phyloP scores from a whole-genome alignment of 352 stramenopile species.

The Pythium phragmiticola region DNA sequence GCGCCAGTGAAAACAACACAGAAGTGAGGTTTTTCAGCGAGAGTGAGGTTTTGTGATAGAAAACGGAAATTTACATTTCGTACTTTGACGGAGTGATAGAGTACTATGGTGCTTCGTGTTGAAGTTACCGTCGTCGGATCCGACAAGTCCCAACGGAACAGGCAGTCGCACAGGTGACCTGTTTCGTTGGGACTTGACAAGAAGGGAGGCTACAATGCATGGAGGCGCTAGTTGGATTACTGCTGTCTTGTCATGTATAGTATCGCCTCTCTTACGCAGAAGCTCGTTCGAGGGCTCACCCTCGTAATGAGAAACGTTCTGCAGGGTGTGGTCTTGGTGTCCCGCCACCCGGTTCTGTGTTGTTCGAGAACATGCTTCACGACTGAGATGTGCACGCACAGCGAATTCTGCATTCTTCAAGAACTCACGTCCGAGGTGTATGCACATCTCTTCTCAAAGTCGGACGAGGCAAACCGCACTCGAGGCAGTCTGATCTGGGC shows the following conservation, averaged over 20 bases:
- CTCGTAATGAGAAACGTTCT: no score
- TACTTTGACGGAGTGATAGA: neutral
- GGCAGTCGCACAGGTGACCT: no score
- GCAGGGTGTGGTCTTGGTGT: no score
- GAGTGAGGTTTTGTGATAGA: conserved; percentile 9
- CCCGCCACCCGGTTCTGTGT: neutral
- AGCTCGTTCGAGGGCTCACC: no score
- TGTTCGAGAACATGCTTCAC: conserved; percentile 4
- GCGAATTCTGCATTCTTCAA: neutral
- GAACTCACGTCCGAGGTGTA: neutral
- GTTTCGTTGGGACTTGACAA: no score
- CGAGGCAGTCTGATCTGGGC: conserved; percentile 1
- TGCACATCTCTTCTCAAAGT: neutral
- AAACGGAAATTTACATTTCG: conserved; percentile 1
- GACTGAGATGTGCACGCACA: neutral
- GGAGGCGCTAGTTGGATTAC: no score
- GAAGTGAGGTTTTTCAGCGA: conserved; percentile 8
- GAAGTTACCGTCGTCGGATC: conserved; percentile 8
- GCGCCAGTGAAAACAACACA: conserved; percentile 9
- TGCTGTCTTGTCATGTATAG: no score
- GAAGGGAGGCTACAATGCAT: no score
- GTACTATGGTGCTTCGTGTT: neutral
- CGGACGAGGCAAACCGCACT: neutral
- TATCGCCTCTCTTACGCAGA: no score
- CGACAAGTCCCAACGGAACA: neutral